Percentiles rank a stretch among this genome's conserved stretches.
These are phyloP conservation scores for Diaporthe humulicola DNA, from an alignment of 2,329 filamentous ascomycete species.

Conservation along the genomic window DNA sequence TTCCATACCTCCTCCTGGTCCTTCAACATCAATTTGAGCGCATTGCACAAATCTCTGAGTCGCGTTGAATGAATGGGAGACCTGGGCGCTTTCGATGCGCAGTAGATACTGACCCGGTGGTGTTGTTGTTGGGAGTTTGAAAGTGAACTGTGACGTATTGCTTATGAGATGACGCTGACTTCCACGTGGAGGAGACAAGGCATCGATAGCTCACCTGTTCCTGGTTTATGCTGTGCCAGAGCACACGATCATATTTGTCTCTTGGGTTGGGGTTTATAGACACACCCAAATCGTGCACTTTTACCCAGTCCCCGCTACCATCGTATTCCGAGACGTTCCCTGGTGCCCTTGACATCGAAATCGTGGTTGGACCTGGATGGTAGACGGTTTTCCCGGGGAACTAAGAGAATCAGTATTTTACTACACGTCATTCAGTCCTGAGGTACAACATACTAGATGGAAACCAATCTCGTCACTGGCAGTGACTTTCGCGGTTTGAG, in stretches of 20 bases:
- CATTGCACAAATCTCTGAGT: neutral
- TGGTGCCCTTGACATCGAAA: neutral
- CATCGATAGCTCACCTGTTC: neutral
- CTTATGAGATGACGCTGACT: neutral
- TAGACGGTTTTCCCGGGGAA: neutral
- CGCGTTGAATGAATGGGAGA: neutral
- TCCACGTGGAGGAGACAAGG: neutral
- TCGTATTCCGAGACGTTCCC: neutral
- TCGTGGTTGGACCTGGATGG: neutral
- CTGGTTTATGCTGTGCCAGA: neutral
- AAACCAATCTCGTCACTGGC: slow-evolving; percentile 1
- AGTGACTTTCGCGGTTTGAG: neutral
- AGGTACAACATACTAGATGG: neutral
- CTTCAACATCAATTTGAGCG: neutral
- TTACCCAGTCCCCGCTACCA: neutral
- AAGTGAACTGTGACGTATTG: neutral
- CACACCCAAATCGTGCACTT: neutral
- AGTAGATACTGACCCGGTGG: neutral
- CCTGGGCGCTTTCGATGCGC: neutral
- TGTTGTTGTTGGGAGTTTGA: neutral
- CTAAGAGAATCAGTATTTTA: neutral
- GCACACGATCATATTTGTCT: neutral
- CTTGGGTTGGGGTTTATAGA: neutral
- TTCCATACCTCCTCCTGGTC: neutral
- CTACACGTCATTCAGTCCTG: neutral